Base-by-base conservation (phyloP, 2,329 filamentous ascomycete genomes). In the Stachybotrys chartarum region DNA sequence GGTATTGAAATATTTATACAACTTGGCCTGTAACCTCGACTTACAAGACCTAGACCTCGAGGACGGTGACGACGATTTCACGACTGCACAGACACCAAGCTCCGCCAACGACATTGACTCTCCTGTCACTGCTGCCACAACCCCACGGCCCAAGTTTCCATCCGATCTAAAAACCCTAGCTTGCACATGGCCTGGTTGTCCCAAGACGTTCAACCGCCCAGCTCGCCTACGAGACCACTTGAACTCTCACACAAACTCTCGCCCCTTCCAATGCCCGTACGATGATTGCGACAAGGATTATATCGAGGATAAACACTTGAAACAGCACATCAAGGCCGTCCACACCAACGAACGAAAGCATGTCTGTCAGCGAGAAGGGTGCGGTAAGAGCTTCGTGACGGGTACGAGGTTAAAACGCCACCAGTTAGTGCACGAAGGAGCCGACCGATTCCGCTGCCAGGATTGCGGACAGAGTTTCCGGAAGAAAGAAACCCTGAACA, bases 131-230 rank as follows among this genome's bases (percentile, higher is more conserved):
- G 66, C 64, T 30, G 68, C 64, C 4, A 72, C 71, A 1, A 72
- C 71, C 4, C 78, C 81, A 5, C 72, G 75, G 12, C 70, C 73
- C 56, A 82, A 79, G 56, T 84, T 83, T 58, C 86, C 86, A 4
- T 89, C 85, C 47, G 89, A 83, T 67, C 78, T 84, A 56, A 96
- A 95, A 75, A 91, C 84, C 6, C 86, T 91, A 60, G 75, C 77
- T 54, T 97, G 93, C 72, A 84, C 87, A 1, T 86, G 84, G 68
- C 81, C 86, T 11, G 82, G 79, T 59, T 97, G 93, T 68, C 73
- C 76, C 56, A 95, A 95, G 73, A 85, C 86, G 7, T 97, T 94
- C 77, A 96, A 96, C 69, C 86, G 93, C 3, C 91, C 91, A 1
- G 88, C 88, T 39, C 84, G 90, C 31, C 79, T 97, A 5, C 79